A percentile compares a stretch with the other conserved stretches of the same genome.
Evolutionary conservation across 75 land plant genomes (phyloP).

Genomic region (Pinus albicaulis): DNA sequence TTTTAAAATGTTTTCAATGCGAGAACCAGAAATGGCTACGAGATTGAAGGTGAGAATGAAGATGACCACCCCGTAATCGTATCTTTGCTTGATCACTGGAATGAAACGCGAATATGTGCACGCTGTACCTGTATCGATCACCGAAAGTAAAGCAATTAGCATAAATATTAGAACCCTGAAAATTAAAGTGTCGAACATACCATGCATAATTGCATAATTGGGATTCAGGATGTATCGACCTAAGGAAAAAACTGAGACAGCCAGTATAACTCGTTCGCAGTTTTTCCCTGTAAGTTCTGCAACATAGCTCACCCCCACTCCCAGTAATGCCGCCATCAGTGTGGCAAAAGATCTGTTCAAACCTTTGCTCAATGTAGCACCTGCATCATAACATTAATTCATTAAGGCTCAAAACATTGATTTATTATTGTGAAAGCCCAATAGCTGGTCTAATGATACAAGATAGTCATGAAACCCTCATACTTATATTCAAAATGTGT

Average conservation of each 20-base stretch:
- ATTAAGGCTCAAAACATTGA: neutral
- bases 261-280: constrained; percentile 39
- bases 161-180: neutral
- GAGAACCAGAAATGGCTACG: constrained; percentile 27
- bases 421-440: too few relatives aligned
- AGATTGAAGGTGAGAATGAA: constrained; percentile 47
- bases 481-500: too few relatives aligned
- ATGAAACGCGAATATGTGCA: constrained; percentile 37
- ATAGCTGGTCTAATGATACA: too few relatives aligned
- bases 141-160: too few relatives aligned
- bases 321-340: constrained; percentile 43
- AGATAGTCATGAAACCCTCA: too few relatives aligned
- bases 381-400: constrained; percentile 5
- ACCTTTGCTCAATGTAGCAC: constrained; percentile 47
- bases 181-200: neutral
- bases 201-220: neutral
- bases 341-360: constrained; percentile 67
- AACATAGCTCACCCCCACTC: constrained; percentile 39
- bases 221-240: constrained; percentile 14
- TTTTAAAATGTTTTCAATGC: constrained; percentile 19
- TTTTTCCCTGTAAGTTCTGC: constrained; percentile 31
- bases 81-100: constrained; percentile 37
- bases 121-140: constrained; percentile 21
- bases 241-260: constrained; percentile 39
- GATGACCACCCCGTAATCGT: constrained; percentile 42